A percentile compares a stretch with the other conserved stretches of the same genome.
These are phyloP conservation scores for Alternaria arborescens DNA, from an alignment of 2,329 filamentous ascomycete genomes.

Conservation along the genomic window DNA sequence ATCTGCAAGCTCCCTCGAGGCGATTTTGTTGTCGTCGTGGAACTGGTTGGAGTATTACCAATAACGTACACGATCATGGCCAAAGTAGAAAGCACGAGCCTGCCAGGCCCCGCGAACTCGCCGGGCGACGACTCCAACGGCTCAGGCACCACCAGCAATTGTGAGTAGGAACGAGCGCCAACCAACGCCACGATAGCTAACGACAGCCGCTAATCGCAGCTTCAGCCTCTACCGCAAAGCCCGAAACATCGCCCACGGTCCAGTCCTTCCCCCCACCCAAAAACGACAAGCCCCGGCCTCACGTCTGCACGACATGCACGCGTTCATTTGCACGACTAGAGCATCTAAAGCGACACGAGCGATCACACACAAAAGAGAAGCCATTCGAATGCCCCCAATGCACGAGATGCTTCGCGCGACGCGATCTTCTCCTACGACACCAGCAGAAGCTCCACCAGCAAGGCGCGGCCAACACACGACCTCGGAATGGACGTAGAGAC, in stretches of 20 bases:
- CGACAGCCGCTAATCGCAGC: slow-evolving; percentile 29
- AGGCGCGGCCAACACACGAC: slow-evolving; percentile 84
- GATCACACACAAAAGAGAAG: slow-evolving; percentile 99
- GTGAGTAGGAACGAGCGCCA: slow-evolving; percentile 32
- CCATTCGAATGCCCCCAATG: slow-evolving; percentile 98
- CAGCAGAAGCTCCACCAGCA: slow-evolving; percentile 99
- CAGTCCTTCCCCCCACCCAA: slow-evolving; percentile 79
- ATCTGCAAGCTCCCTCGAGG: slow-evolving; percentile 8
- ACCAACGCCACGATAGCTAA: slow-evolving; percentile 26
- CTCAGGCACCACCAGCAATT: slow-evolving; percentile 42
- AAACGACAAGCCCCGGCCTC: slow-evolving; percentile 95
- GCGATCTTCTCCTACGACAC: slow-evolving; percentile 89
- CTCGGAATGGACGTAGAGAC: slow-evolving; percentile 83
- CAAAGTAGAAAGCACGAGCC: slow-evolving; percentile 35
- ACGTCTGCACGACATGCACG: slow-evolving; percentile 89
- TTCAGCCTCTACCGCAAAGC: slow-evolving; percentile 44
- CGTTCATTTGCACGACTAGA: slow-evolving; percentile 94
- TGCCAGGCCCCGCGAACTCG: slow-evolving; percentile 38
- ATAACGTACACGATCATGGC: slow-evolving; percentile 33
- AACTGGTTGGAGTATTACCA: slow-evolving; percentile 22
- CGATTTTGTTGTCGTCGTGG: slow-evolving; percentile 23
- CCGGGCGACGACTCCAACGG: slow-evolving; percentile 42
- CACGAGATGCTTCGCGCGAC: slow-evolving; percentile 89
- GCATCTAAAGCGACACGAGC: slow-evolving; percentile 95
- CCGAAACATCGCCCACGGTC: slow-evolving; percentile 35